Base-by-base conservation (phyloP, 176 grass and related monocot genomes). In the Oryza australiensis region DNA sequence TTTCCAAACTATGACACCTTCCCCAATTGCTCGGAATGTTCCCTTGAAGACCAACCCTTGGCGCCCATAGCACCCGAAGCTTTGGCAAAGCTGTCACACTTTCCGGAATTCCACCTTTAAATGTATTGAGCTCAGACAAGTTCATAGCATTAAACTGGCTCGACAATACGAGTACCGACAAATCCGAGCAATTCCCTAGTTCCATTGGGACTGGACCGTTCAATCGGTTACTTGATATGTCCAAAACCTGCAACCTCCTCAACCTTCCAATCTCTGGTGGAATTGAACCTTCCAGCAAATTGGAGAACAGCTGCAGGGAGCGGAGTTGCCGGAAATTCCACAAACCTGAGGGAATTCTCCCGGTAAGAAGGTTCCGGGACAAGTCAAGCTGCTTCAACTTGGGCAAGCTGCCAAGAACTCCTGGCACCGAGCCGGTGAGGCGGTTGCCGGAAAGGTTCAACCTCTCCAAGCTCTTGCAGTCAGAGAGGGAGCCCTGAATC, bases 371-470 rank as follows among this genome's bases (percentile, higher is more conserved):
- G 73, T 94, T 94, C 55, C 79, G 45, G 2, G 91, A 94, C 79
- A 94, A 63, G 75, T 88, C 94, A 35, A 88, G 78, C 66, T 18
- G 62, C 76, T 83, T 83, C 12, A 94, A 60, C 41, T 64, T 88
- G 45, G 45, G 11, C 81, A 92, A 38, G 79, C 18, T 14, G 41
- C 84, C 84, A 71, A 94, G 73, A 42, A 43, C 74, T 51, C 40
- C 57, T 0, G 89, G 89, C 42, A 94, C 86, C 57, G 74, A 59
- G 23, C 90, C 82, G 26, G 12, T 51, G 68, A 94, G 76, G 15
- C 28, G 89, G 77, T 97, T 97, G 73, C 92, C 81, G 0, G 94
- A 94, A 70, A 97, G 89, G 88, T 97, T 83, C 78, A 94, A 38
- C 82, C 60, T 86, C 64, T 85, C 72, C 67, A 97, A 76, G 78